Evolutionary conservation across 176 grass and related monocot species (phyloP), one percentile per base, ranked within the genome.

Genomic region (Musa troglodytarum): DNA sequence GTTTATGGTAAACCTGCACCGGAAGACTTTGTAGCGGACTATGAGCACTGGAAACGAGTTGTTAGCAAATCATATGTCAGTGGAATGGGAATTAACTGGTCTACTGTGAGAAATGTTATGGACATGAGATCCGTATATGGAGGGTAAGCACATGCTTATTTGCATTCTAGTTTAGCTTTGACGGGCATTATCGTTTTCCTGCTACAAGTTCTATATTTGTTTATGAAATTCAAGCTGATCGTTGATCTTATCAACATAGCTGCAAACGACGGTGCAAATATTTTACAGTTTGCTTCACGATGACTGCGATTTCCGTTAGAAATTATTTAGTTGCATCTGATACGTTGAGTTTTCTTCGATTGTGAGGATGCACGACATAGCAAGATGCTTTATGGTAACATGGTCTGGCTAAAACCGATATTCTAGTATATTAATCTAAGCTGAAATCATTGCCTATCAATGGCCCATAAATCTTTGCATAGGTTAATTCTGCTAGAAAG

Each of bases 61-160:
- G 86, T 89, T 64, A 89, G 81, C 71, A 92, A 99, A 72, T 95
- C 96, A 1, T 99, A 99, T 26, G 49, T 99, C 52, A 85, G 86
- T 79, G 86, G 91, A 70, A 87, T 99, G 86, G 96, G 91, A 80
- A 95, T 99, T n/a, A 77, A 88, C 53, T 99, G 96, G 96, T 92
- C 91, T 29, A 89, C 68, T 83, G 88, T 99, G 53, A 89, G 96
- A 85, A 99, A 92, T 88, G 91, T 89, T 56, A 92, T 99, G 91
- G 96, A 99, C 77, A 95, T 99, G 96, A 89, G 96, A 89, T 90
- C 96, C 43, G 78, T 95, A 14, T 99, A 99, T 75, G 96, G 91
- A 83, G 96, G 96, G 96, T 99, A 92, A 92, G 90, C 75, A 55
- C 10, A 74, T 24, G 1, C 20, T 16, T 58, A 8, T 7, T 53